These are phyloP conservation scores for Naganishia albida DNA, from an alignment of 1,284 basidiomycete genomes.

Conservation along the genomic window DNA sequence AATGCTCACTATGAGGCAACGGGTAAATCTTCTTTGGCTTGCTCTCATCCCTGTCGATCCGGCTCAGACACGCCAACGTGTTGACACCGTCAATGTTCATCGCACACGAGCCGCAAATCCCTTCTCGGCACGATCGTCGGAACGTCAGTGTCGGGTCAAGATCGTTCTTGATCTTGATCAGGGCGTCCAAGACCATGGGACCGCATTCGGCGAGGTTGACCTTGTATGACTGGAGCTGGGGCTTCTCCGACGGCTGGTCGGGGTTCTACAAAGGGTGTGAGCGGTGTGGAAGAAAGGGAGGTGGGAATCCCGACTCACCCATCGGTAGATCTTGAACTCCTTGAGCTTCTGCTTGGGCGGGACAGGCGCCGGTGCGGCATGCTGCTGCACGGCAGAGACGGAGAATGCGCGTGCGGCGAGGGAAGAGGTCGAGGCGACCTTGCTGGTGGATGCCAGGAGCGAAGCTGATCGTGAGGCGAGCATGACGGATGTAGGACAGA, in stretches of 20 bases:
- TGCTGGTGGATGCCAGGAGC: constrained; percentile 12
- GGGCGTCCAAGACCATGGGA: constrained; percentile 78
- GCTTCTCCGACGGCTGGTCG: constrained; percentile 89
- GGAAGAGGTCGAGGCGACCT: constrained; percentile 42
- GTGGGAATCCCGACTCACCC: constrained; percentile 62
- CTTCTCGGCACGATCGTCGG: constrained; percentile 94
- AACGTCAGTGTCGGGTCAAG: constrained; percentile 94
- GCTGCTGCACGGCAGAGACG: constrained; percentile 38
- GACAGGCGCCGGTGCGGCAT: constrained; percentile 41
- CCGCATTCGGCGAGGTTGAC: constrained; percentile 93
- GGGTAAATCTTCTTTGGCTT: constrained; percentile 93
- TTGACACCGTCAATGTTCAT: constrained; percentile 99
- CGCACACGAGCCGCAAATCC: constrained; percentile 96
- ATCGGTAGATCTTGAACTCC: constrained; percentile 96
- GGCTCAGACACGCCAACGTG: constrained; percentile 95
- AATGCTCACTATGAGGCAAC: constrained; percentile 88
- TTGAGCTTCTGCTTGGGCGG: constrained; percentile 60
- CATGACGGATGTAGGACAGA: constrained; percentile 22
- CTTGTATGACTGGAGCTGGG: constrained; percentile 84
- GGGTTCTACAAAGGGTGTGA: constrained; percentile 68
- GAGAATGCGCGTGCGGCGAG: constrained; percentile 39
- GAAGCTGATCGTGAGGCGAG: constrained; percentile 28
- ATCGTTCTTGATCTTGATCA: constrained; percentile 99
- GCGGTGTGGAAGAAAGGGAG: not conserved
- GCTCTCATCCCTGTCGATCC: constrained; percentile 75